Percentiles rank a stretch among this genome's conserved stretches.
Evolutionary conservation across 2,329 filamentous ascomycete species (phyloP).

Genomic region (Shiraia sp.): DNA sequence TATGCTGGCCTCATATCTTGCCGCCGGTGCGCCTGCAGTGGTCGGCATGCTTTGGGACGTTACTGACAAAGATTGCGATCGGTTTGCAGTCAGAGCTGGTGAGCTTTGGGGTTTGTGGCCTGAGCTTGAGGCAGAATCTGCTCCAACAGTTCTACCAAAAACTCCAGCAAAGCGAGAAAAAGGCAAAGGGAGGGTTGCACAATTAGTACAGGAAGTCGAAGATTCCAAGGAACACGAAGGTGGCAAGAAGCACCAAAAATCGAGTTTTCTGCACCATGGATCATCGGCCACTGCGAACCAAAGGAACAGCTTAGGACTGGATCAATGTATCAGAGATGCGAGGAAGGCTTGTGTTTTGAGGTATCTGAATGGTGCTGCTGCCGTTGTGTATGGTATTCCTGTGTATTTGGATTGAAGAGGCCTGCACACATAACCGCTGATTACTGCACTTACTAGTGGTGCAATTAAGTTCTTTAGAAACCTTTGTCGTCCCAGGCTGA

Average conservation of each 20-base stretch:
- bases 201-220: slow-evolving; percentile 31
- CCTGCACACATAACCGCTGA: background rate
- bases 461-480: too few relatives aligned
- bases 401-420: slow-evolving; percentile 67
- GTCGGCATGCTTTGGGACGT: slow-evolving; percentile 97
- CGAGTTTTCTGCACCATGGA: slow-evolving; percentile 30
- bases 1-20: slow-evolving; percentile 88
- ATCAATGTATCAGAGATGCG: slow-evolving; percentile 79
- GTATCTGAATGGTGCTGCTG: slow-evolving; percentile 91
- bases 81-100: slow-evolving; percentile 78
- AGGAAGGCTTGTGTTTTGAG: slow-evolving; percentile 80
- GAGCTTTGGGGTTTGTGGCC: slow-evolving; percentile 81
- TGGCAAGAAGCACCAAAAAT: slow-evolving; percentile 27
- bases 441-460: too few relatives aligned
- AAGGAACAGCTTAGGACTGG: slow-evolving; percentile 55
- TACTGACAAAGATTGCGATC: slow-evolving; percentile 95
- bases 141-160: slow-evolving; percentile 18
- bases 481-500: too few relatives aligned
- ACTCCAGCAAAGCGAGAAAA: slow-evolving; percentile 32
- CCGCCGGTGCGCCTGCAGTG: slow-evolving; percentile 77
- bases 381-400: slow-evolving; percentile 93
- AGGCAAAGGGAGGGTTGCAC: slow-evolving; percentile 33
- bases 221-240: slow-evolving; percentile 17
- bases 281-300: slow-evolving; percentile 24
- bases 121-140: slow-evolving; percentile 43